Conservation (phyloP, 805 yeast genomes). For the Starmerella apicola region DNA sequence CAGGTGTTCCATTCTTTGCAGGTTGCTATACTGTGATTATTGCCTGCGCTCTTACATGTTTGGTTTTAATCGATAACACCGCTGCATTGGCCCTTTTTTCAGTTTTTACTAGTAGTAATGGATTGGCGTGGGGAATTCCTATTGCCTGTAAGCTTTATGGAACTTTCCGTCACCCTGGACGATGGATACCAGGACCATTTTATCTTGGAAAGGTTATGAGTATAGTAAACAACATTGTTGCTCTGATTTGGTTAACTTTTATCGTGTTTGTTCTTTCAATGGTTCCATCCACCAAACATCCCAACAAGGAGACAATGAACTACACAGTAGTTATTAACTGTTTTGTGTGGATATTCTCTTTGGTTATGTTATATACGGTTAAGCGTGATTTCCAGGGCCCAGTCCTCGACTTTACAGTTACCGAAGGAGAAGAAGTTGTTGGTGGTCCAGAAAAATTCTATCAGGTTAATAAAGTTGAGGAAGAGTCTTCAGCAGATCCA, state of each 20-base stretch:
- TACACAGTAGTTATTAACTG: slow-evolving; percentile 54
- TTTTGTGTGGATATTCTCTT: slow-evolving; percentile 43
- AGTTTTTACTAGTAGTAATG: slow-evolving; percentile 48
- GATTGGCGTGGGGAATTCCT: slow-evolving; percentile 52
- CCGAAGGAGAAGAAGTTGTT: not conserved
- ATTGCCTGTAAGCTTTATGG: slow-evolving; percentile 39
- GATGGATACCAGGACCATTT: slow-evolving; percentile 49
- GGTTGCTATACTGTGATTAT: slow-evolving; percentile 41
- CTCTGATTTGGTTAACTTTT: slow-evolving; percentile 40
- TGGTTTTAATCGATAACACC: slow-evolving; percentile 44
- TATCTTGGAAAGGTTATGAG: slow-evolving; percentile 42
- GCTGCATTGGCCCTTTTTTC: slow-evolving; percentile 59
- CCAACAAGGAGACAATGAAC: slow-evolving; percentile 41
- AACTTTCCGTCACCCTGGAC: not conserved
- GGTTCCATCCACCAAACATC: slow-evolving; percentile 42
- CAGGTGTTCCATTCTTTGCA: slow-evolving; percentile 57
- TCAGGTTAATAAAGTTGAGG: too few species aligned
- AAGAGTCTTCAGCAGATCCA: too few species aligned
- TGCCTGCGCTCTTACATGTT: slow-evolving; percentile 40
- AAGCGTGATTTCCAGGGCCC: slow-evolving; percentile 50
- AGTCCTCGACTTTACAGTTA: slow-evolving; percentile 7
- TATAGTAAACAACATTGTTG: slow-evolving; percentile 34
- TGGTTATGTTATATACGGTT: slow-evolving; percentile 34
- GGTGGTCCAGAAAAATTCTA: too few species aligned
- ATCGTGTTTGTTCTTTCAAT: slow-evolving; percentile 41